Percentiles rank a stretch among this genome's conserved stretches.
phyloP scores from a whole-genome alignment of 345 rosid species.

The Zanthoxylum bungeanum region DNA sequence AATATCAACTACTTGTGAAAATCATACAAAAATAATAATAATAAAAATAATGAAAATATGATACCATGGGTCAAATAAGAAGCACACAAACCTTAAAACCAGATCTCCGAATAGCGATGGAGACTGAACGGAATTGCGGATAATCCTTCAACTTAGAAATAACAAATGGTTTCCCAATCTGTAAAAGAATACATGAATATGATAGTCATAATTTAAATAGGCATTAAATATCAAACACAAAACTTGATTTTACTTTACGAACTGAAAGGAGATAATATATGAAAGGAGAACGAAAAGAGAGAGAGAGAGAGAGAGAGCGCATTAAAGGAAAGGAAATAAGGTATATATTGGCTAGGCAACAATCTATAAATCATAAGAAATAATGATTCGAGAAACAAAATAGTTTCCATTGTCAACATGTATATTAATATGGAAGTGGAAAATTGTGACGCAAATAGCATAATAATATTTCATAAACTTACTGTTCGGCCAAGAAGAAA shows the following conservation, averaged over 20 bases:
- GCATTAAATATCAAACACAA: neutral
- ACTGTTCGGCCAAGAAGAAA: constrained; percentile 93
- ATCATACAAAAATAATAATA: neutral
- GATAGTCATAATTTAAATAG: neutral
- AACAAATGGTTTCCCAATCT: constrained; percentile 86
- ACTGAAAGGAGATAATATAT: neutral
- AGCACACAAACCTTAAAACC: constrained; percentile 81
- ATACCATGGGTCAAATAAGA: neutral
- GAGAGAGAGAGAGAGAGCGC: too few species aligned
- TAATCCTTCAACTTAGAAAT: constrained; percentile 88
- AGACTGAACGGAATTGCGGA: constrained; percentile 88
- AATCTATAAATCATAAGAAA: neutral
- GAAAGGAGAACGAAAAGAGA: neutral
- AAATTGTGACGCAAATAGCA: neutral
- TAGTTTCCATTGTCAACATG: neutral
- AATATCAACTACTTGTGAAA: neutral
- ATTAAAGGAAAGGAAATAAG: neutral
- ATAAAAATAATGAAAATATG: neutral
- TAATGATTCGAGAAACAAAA: neutral
- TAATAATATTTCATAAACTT: constrained; percentile 6
- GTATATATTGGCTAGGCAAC: neutral
- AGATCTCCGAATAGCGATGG: constrained; percentile 76
- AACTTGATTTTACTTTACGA: neutral
- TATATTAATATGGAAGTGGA: neutral
- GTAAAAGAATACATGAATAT: constrained; percentile 24